Evolutionary conservation across 1,284 basidiomycete species (phyloP), one percentile per base, ranked within the genome.

Genomic region (Ceratobasidium papillatum): DNA sequence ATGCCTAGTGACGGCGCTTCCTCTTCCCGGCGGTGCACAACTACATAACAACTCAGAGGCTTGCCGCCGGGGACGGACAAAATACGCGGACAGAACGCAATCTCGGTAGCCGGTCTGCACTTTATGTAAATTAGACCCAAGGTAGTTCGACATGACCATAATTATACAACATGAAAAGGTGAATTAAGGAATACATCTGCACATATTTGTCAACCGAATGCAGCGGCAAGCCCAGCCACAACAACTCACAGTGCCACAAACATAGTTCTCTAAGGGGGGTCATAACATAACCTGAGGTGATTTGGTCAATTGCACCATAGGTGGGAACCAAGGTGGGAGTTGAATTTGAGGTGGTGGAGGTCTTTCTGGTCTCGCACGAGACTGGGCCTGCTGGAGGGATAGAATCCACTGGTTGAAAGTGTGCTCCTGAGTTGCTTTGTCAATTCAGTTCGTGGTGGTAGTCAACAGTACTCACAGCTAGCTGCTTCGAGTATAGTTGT

Each of bases 351-450:
- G 43, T 14, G 69, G 69, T 1, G 45, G 43, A 5, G n/a, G 58
- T 30, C 36, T 22, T 38, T 49, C n/a, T 51, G 58, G 41, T 30
- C 43, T 36, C 19, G 69, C 8, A 25, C 43, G 41, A 17, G 52
- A 12, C 36, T 58, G 43, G 43, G 58, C 56, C n/a, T 58, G 51
- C 4, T 59, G 69, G 22, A 72, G 49, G 14, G 56, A 72, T 22
- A 61, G 41, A n/a, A 72, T 49, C 69, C 69, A 72, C 25, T 72
- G 69, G 58, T 62, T 72, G 30, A 72, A 62, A 25, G 69, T 72
- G 47, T 72, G 69, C 25, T 56, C 54, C 66, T 71, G 22, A n/a
- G 27, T 30, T 25, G 32, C 25, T 30, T 51, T 19, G 12, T 72
- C 25, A 72, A 58, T 72, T 27, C 27, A 14, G 2, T 17, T 32